Base-by-base conservation (phyloP, 2,329 filamentous ascomycete genomes). In the Bipolaris victoriae region DNA sequence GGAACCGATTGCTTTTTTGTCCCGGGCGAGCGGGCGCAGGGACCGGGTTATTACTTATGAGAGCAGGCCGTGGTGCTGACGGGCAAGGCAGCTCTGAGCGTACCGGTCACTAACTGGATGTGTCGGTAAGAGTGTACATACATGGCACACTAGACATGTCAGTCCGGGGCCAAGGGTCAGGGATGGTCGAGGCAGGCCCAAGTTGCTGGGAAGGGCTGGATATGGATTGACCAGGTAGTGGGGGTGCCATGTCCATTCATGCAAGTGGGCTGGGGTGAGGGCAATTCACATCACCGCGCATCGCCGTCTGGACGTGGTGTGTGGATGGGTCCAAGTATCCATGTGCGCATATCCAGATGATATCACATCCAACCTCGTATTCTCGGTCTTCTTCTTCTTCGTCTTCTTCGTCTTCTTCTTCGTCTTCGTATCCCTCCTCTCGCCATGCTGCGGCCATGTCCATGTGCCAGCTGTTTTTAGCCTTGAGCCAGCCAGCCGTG, bases 151-250 rank as follows among this genome's bases (percentile, higher is more conserved):
- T 29, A 29, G 26, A 29, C 9, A 29, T 29, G 26, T 29, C 26
- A 29, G 26, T 29, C 26, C 26, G 7, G 26, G 26, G 26, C 26
- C 26, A 29, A 55, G 56, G 57, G 48, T 52, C 41, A 46, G 37
- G 29, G 47, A 36, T 40, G 18, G 7, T 5, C 16, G 37, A 40
- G 18, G 20, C 31, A 44, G 49, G 51, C 44, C 61, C 61, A 57
- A 58, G 43, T 20, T 41, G 58, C 41, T 50, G 58, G 61, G 58
- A 56, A 29, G 16, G 44, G 22, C 37, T 31, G 35, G 41, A 29
- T 29, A 29, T 41, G 39, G 39, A 22, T n/a, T 13, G 39, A 41
- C 39, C 39, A 41, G 39, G 39, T 41, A 22, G 39, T 15, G 39
- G 39, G 39, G 39, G 39, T 41, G 18, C n/a, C 16, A 11, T 11